Percentiles rank a stretch among this genome's conserved stretches.
These are phyloP conservation scores for Rhizopus delemar DNA, from an alignment of 371 early-diverging fungal species.

Conservation along the genomic window DNA sequence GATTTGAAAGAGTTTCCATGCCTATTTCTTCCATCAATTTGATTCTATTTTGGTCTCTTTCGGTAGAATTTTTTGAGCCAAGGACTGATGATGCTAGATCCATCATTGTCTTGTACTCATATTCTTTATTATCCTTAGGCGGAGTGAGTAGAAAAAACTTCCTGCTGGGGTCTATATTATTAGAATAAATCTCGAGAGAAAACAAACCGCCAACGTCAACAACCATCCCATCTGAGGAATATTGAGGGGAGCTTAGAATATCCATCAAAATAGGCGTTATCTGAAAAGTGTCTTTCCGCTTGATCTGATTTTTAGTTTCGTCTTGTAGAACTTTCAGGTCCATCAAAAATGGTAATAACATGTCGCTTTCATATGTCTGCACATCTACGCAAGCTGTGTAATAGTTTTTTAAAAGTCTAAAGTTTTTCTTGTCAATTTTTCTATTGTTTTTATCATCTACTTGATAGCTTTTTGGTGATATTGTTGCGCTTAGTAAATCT, in stretches of 20 bases:
- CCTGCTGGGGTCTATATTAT: conserved; percentile 5
- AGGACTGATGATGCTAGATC: conserved; percentile 12
- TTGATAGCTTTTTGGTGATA: conserved; percentile 14
- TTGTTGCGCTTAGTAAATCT: conserved; percentile 17
- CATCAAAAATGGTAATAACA: conserved; percentile 2
- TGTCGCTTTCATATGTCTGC: conserved; percentile 10
- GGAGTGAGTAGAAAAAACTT: conserved; percentile 15
- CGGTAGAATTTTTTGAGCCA: conserved; percentile 11
- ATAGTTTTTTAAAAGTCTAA: conserved; percentile 46
- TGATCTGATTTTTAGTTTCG: not conserved
- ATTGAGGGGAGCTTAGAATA: conserved; percentile 14
- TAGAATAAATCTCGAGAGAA: conserved; percentile 13
- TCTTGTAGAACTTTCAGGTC: conserved; percentile 8
- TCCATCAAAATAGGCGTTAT: conserved; percentile 4
- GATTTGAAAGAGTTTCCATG: conserved; percentile 13
- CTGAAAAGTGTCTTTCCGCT: not conserved
- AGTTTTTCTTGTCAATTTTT: conserved; percentile 39
- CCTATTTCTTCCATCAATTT: not conserved
- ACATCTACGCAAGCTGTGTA: conserved; percentile 59
- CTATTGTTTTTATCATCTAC: conserved; percentile 7
- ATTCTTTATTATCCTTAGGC: conserved; percentile 9
- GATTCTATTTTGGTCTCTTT: conserved; percentile 16
- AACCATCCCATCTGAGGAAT: conserved; percentile 5
- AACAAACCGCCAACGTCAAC: conserved; percentile 25
- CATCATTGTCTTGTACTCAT: conserved; percentile 2